These are phyloP conservation scores for Cyanidiococcus yangmingshanensis DNA, from an alignment of 23 red algal genomes.

Conservation along the genomic window DNA sequence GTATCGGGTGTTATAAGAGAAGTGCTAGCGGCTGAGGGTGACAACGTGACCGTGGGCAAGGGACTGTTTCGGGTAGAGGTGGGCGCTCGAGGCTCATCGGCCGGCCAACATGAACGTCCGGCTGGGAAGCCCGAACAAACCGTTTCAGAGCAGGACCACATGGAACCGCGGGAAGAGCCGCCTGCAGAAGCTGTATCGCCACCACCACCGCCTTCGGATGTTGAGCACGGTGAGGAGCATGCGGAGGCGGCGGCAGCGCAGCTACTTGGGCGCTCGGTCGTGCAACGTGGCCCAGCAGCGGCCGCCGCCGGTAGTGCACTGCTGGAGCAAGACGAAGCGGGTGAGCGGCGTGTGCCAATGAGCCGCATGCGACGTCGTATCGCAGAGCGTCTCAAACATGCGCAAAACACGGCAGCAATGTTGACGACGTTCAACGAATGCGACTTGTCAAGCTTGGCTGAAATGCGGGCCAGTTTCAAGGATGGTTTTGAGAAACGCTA, in stretches of 20 bases:
- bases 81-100: conserved; percentile 16
- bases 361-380: conserved; percentile 96
- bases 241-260: conserved; percentile 13
- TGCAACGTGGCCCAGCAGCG: conserved; percentile 1
- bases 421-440: conserved; percentile 99
- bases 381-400: conserved; percentile 90
- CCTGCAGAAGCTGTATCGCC: background rate
- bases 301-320: conserved; percentile 14
- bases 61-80: conserved; percentile 51
- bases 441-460: conserved; percentile 88
- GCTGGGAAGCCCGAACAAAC: background rate
- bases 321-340: conserved; percentile 34
- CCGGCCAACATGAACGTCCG: background rate
- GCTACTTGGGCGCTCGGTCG: background rate
- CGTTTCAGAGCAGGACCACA: background rate
- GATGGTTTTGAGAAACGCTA: conserved; percentile 85
- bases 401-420: conserved; percentile 98
- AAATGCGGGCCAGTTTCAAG: conserved; percentile 75
- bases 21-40: conserved; percentile 52
- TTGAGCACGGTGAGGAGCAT: conserved; percentile 29
- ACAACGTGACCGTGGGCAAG: conserved; percentile 72
- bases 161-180: conserved; percentile 3
- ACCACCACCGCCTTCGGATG: conserved; percentile 17
- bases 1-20: conserved; percentile 52
- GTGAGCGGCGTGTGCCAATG: conserved; percentile 85